Base-by-base conservation (phyloP, 345 rosid genomes). In the Lagerstroemia speciosa region DNA sequence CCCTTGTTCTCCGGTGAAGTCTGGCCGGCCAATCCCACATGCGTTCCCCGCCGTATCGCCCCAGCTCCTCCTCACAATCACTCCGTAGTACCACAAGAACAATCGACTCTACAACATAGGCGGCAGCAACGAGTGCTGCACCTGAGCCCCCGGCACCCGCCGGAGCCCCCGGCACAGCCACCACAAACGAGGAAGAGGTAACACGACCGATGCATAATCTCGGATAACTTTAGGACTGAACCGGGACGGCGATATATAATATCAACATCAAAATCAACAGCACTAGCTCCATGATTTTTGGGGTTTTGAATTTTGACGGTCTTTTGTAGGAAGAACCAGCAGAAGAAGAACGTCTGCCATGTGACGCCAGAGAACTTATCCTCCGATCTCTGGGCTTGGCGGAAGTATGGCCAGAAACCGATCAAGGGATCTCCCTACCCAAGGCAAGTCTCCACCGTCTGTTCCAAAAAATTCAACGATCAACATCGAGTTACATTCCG, bases 391-490 rank as follows among this genome's bases (percentile, higher is more conserved):
- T 93, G 98, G 98, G 89, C 97, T 58, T 93, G 98, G 98, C 85
- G 98, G 11, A 93, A 93, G 62, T 93, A 93, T 72, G 98, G 98
- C 3, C 97, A 93, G 65, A 93, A 93, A 76, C 98, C 97, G 71
- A 93, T 93, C 77, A 93, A 91, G 78, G 96, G 97, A 41, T 89
- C 97, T 24, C 96, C 97, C 8, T 87, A 84, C 69, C 98, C 97
- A 27, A 89, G 97, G 97, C 86, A 24, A 33, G 30, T 43, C 30
- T 8, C 12, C 29, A n/a, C n/a, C n/a, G n/a, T n/a, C 62, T 20
- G 27, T 30, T 55, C 52, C 53, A 3, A 30, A 32, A 34, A 36
- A 6, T 36, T 17, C n/a, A n/a, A n/a, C n/a, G n/a, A n/a, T n/a
- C n/a, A n/a, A n/a, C n/a, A n/a, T n/a, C n/a, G n/a, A n/a, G n/a